A percentile compares a stretch with the other conserved stretches of the same genome.
phyloP scores from a whole-genome alignment of 2,329 filamentous ascomycete species.

The Aspergillus eucalypticola region DNA sequence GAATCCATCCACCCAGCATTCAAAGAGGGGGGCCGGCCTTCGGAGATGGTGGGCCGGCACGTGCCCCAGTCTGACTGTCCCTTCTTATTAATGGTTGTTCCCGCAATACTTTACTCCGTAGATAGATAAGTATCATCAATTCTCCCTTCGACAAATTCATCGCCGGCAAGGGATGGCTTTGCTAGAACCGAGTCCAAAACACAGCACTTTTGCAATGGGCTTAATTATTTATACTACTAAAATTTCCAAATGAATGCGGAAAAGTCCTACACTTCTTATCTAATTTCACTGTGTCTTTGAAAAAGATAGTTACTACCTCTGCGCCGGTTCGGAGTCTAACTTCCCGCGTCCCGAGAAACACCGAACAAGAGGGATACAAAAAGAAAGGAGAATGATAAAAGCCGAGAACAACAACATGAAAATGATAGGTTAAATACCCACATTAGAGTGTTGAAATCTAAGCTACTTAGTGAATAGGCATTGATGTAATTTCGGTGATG shows the following conservation, averaged over 20 bases:
- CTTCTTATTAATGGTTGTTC: neutral
- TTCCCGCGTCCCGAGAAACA: neutral
- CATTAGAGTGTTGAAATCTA: too few species aligned
- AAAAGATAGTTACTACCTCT: neutral
- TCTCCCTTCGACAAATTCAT: neutral
- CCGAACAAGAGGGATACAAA: neutral
- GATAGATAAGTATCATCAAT: neutral
- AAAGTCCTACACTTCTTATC: neutral
- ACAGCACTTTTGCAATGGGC: neutral
- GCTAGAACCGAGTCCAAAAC: neutral
- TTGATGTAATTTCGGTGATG: too few species aligned
- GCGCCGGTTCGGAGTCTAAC: slow-evolving; percentile 7
- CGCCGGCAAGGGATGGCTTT: neutral
- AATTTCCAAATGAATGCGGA: too few species aligned
- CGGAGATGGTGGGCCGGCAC: slow-evolving; percentile 1
- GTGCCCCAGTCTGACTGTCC: neutral
- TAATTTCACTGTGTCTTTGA: neutral
- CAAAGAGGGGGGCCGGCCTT: slow-evolving; percentile 1
- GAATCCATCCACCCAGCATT: neutral
- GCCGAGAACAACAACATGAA: neutral
- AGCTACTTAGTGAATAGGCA: too few species aligned
- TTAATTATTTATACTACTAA: too few species aligned
- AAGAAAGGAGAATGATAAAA: neutral
- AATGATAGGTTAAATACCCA: too few species aligned
- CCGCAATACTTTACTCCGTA: neutral